A percentile compares a stretch with the other conserved stretches of the same genome.
Evolutionary conservation across 495 filamentous ascomycete species (phyloP).

Genomic region (Trichoderma virens): DNA sequence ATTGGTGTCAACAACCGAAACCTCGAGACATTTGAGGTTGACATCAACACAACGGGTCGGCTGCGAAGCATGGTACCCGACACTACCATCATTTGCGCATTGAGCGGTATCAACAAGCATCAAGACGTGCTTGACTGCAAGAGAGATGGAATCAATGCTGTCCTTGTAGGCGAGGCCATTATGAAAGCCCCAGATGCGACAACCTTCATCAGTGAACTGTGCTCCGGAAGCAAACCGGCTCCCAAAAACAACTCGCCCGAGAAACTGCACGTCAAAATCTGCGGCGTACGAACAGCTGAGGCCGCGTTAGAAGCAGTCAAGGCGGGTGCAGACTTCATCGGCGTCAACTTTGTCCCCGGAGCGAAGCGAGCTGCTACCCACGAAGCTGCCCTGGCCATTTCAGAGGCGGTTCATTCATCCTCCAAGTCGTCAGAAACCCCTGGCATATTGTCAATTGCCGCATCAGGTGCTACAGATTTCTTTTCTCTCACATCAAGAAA

Average conservation of each 20-base stretch:
- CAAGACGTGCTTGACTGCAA: constrained; percentile 84
- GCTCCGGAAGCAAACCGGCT: constrained; percentile 45
- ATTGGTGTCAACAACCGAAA: constrained; percentile 99
- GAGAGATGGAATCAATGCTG: constrained; percentile 81
- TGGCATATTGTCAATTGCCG: constrained; percentile 13
- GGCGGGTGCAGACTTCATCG: constrained; percentile 84
- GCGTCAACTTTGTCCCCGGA: constrained; percentile 82
- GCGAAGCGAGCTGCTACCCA: constrained; percentile 69
- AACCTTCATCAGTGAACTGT: constrained; percentile 70
- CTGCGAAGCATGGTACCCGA: constrained; percentile 77
- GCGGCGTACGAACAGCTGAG: constrained; percentile 81
- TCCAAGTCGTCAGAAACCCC: constrained; percentile 24
- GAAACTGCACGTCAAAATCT: constrained; percentile 78
- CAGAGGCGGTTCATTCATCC: constrained; percentile 57
- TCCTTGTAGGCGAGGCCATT: constrained; percentile 90
- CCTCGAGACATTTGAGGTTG: constrained; percentile 91
- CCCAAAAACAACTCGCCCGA: constrained; percentile 22
- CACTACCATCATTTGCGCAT: constrained; percentile 84
- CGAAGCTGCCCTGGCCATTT: constrained; percentile 72
- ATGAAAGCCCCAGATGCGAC: constrained; percentile 82
- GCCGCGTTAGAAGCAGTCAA: constrained; percentile 73
- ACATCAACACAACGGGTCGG: constrained; percentile 87
- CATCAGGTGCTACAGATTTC: constrained; percentile 33
- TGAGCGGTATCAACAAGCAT: constrained; percentile 90
- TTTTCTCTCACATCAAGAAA: constrained; percentile 32